These are phyloP conservation scores for Blastobotrys peoriensis DNA, from an alignment of 805 yeast species.

Conservation along the genomic window DNA sequence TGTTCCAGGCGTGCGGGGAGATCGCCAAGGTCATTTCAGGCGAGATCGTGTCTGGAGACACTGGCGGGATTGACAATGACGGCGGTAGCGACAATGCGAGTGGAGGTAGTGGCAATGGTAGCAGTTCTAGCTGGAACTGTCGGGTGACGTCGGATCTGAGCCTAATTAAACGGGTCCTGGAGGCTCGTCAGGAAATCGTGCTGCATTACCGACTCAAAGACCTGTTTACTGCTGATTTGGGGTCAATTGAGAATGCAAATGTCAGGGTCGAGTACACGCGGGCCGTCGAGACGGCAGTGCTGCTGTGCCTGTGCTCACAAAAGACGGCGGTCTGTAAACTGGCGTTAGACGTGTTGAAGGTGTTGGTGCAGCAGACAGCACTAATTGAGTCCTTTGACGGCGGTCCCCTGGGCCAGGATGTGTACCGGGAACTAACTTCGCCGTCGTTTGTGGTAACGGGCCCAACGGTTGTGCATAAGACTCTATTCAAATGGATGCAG, in stretches of 20 bases:
- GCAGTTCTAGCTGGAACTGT: too few species aligned
- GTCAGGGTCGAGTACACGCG: constrained; percentile 28
- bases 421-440: constrained; percentile 41
- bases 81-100: too few species aligned
- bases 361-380: constrained; percentile 25
- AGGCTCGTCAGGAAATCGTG: constrained; percentile 32
- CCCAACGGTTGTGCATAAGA: constrained; percentile 66
- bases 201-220: constrained; percentile 25
- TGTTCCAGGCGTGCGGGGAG: not conserved
- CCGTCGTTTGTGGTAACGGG: constrained; percentile 62
- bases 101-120: too few species aligned
- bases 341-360: constrained; percentile 38
- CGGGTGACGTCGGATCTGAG: constrained; percentile 1
- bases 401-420: constrained; percentile 20
- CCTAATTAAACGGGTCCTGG: constrained; percentile 32
- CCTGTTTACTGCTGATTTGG: constrained; percentile 19
- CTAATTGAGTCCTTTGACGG: constrained; percentile 19
- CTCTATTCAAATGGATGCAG: constrained; percentile 41
- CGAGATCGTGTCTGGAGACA: constrained; percentile 10
- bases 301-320: constrained; percentile 47
- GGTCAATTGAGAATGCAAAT: constrained; percentile 29
- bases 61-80: too few species aligned
- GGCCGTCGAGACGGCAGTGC: constrained; percentile 45
- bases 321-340: constrained; percentile 44
- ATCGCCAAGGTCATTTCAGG: constrained; percentile 10